Evolutionary conservation across 2,329 filamentous ascomycete genomes (phyloP).

Genomic region (Apiospora aurea): DNA sequence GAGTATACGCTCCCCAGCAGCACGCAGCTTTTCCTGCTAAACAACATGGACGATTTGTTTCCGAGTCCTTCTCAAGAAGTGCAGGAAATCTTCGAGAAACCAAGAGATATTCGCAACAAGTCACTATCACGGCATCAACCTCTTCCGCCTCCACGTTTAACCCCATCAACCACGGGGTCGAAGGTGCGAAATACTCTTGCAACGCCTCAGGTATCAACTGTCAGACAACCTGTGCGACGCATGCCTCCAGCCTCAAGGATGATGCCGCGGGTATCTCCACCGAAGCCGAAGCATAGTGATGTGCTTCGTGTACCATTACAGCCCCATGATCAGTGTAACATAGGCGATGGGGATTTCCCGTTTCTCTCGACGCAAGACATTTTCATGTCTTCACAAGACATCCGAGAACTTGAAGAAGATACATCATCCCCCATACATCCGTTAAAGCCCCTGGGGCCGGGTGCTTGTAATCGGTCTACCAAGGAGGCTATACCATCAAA

Average conservation of each 20-base stretch:
- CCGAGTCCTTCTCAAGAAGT: slow-evolving; percentile 64
- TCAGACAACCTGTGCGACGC: neutral
- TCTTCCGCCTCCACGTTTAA: neutral
- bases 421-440: neutral
- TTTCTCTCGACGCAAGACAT: slow-evolving; percentile 56
- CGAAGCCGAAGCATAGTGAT: neutral
- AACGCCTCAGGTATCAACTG: neutral
- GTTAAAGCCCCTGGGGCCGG: neutral
- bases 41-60: slow-evolving; percentile 60
- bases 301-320: slow-evolving; percentile 2
- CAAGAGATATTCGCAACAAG: slow-evolving; percentile 33
- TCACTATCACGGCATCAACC: slow-evolving; percentile 27
- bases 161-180: neutral
- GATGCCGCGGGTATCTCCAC: neutral
- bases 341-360: slow-evolving; percentile 37
- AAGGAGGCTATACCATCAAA: neutral
- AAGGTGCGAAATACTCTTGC: neutral
- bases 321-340: neutral
- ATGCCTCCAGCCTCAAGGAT: neutral
- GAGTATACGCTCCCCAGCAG: slow-evolving; percentile 44
- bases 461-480: neutral
- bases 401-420: slow-evolving; percentile 49
- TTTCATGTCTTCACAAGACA: slow-evolving; percentile 54
- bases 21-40: slow-evolving; percentile 60
- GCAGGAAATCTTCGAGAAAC: slow-evolving; percentile 56